A percentile compares a stretch with the other conserved stretches of the same genome.
phyloP scores from a whole-genome alignment of 1,139 yeast genomes.

The Candida glucosophila region DNA sequence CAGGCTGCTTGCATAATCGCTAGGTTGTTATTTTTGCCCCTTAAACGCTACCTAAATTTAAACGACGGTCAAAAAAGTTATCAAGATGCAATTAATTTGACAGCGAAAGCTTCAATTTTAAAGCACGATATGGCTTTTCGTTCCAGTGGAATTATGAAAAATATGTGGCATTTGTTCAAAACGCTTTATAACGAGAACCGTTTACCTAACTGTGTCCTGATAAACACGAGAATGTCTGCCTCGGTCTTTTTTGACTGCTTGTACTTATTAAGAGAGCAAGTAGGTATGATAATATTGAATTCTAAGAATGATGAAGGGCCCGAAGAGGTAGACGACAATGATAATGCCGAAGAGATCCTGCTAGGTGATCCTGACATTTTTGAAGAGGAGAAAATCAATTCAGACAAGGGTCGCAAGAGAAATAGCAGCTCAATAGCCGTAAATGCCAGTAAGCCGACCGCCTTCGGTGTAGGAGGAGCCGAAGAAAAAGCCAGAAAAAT shows the following conservation, averaged over 20 bases:
- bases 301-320: constrained; percentile 14
- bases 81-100: constrained; percentile 58
- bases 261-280: constrained; percentile 74
- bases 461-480: too few species aligned
- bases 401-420: constrained; percentile 25
- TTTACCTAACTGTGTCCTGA: constrained; percentile 39
- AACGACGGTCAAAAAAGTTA: constrained; percentile 68
- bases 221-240: constrained; percentile 82
- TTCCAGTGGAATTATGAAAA: constrained; percentile 87
- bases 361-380: too few species aligned
- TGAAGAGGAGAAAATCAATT: too few species aligned
- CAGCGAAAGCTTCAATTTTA: constrained; percentile 73
- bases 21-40: constrained; percentile 67
- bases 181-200: constrained; percentile 39
- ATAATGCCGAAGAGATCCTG: constrained; percentile 13
- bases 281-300: constrained; percentile 69
- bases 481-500: constrained; percentile 66
- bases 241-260: constrained; percentile 87
- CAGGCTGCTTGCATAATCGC: constrained; percentile 84
- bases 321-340: constrained; percentile 13
- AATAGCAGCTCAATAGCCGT: constrained; percentile 45
- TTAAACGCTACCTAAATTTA: constrained; percentile 58
- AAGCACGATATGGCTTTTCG: constrained; percentile 91
- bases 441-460: too few species aligned
- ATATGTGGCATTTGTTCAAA: constrained; percentile 83